These are phyloP conservation scores for Didymella segeticola DNA, from an alignment of 2,329 filamentous ascomycete genomes.

Conservation along the genomic window DNA sequence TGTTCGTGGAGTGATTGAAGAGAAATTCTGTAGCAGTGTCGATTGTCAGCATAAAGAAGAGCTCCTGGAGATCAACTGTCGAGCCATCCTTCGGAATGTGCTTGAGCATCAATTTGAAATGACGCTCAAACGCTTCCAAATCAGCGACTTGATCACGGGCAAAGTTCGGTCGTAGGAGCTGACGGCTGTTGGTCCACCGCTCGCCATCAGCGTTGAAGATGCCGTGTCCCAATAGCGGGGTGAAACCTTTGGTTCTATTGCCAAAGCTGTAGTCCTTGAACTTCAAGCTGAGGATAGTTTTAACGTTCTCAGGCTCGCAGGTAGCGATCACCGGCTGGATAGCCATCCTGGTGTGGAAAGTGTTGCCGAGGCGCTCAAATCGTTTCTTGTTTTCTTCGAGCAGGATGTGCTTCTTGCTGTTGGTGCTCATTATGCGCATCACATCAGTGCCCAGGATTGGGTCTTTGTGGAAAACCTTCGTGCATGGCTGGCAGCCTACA, in stretches of 20 bases:
- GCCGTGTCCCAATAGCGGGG: slow-evolving; percentile 53
- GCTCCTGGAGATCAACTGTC: slow-evolving; percentile 47
- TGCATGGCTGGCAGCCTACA: slow-evolving; percentile 55
- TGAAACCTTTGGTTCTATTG: slow-evolving; percentile 44
- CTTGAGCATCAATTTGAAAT: slow-evolving; percentile 65
- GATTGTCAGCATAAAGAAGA: slow-evolving; percentile 59
- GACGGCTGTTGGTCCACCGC: slow-evolving; percentile 49
- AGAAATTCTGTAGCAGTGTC: slow-evolving; percentile 60
- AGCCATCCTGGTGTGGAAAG: slow-evolving; percentile 51
- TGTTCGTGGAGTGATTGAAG: slow-evolving; percentile 54
- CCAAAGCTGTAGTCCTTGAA: slow-evolving; percentile 57
- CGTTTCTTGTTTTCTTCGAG: slow-evolving; percentile 32
- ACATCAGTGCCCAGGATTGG: slow-evolving; percentile 62
- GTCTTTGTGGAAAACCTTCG: slow-evolving; percentile 59
- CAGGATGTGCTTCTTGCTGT: slow-evolving; percentile 41
- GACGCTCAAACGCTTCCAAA: slow-evolving; percentile 64
- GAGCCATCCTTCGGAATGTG: slow-evolving; percentile 63
- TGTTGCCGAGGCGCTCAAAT: slow-evolving; percentile 41
- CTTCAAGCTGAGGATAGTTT: slow-evolving; percentile 53
- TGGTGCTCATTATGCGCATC: slow-evolving; percentile 50
- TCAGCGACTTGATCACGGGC: slow-evolving; percentile 60
- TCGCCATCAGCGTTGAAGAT: slow-evolving; percentile 57
- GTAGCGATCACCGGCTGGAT: slow-evolving; percentile 49
- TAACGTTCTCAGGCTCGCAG: slow-evolving; percentile 57
- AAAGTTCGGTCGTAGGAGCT: slow-evolving; percentile 63